Percentiles rank a stretch among this genome's conserved stretches.
These are phyloP conservation scores for Candida verbasci DNA, from an alignment of 805 yeast species.

Conservation along the genomic window DNA sequence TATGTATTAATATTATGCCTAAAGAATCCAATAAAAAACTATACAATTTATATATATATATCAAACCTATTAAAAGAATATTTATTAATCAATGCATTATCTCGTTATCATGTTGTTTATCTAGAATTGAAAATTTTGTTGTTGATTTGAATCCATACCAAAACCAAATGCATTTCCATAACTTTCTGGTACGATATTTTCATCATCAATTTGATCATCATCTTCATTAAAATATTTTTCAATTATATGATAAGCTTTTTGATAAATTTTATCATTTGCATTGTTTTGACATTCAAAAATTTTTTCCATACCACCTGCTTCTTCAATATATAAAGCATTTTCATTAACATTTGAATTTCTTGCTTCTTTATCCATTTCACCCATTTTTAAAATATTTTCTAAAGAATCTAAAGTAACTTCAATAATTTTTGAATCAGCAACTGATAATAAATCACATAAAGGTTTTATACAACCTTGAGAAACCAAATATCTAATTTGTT, in stretches of 20 bases:
- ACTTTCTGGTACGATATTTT: conserved; percentile 68
- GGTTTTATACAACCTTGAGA: conserved; percentile 97
- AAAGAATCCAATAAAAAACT: too few relatives aligned
- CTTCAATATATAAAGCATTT: conserved; percentile 89
- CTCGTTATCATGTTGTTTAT: too few relatives aligned
- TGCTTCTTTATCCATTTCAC: conserved; percentile 85
- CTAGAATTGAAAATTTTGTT: conserved; percentile 48
- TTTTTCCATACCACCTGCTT: conserved; percentile 98
- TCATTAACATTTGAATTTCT: conserved; percentile 68
- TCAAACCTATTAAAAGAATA: too few relatives aligned
- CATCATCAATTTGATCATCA: conserved; percentile 67
- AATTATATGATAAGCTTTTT: conserved; percentile 84
- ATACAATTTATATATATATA: too few relatives aligned
- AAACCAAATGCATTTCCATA: conserved; percentile 86
- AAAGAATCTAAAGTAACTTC: conserved; percentile 95
- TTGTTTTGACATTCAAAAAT: conserved; percentile 89
- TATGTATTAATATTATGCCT: too few relatives aligned
- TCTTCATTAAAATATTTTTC: conserved; percentile 88
- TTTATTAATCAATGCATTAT: too few relatives aligned
- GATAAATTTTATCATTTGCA: conserved; percentile 87
- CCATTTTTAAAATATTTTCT: conserved; percentile 89
- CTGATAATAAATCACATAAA: conserved; percentile 82
- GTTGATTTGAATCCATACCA: conserved; percentile 61
- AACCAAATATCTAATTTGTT: conserved; percentile 88
- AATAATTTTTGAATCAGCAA: conserved; percentile 86